Percentiles rank a stretch among this genome's conserved stretches.
These are phyloP conservation scores for Tolypocladium tundrense DNA, from an alignment of 2,329 filamentous ascomycete species.

Conservation along the genomic window DNA sequence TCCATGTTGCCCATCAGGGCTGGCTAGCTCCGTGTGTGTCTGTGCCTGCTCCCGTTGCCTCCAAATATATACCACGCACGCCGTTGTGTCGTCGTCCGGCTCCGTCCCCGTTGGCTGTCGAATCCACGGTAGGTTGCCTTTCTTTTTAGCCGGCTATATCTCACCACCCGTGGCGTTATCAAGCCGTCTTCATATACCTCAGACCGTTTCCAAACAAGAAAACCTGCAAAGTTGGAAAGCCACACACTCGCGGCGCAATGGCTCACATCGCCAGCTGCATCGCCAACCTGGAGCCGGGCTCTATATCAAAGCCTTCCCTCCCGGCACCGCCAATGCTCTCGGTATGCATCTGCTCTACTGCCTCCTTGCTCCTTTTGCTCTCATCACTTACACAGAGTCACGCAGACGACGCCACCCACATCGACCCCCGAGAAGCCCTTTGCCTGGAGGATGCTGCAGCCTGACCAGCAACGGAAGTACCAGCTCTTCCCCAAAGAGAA, in stretches of 20 bases:
- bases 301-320: conserved; percentile 41
- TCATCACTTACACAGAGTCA: background rate
- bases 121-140: background rate
- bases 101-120: background rate
- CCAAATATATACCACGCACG: conserved; percentile 2
- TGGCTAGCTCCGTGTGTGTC: background rate
- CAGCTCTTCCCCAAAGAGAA: conserved; percentile 49
- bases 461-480: conserved; percentile 43
- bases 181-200: background rate
- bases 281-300: conserved; percentile 35
- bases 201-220: background rate
- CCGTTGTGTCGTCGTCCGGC: background rate
- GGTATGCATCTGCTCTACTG: conserved; percentile 21
- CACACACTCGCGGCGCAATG: conserved; percentile 28
- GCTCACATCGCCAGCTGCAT: conserved; percentile 54
- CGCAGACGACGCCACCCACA: conserved; percentile 1
- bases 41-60: background rate
- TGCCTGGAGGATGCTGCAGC: conserved; percentile 49
- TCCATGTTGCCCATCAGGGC: background rate
- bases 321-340: conserved; percentile 33
- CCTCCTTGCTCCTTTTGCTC: background rate
- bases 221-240: background rate
- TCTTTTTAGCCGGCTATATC: background rate
- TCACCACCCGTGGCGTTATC: background rate
- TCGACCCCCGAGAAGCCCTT: conserved; percentile 35